Conservation (phyloP, 352 stramenopile species). For the Pythium pyrilobum region DNA sequence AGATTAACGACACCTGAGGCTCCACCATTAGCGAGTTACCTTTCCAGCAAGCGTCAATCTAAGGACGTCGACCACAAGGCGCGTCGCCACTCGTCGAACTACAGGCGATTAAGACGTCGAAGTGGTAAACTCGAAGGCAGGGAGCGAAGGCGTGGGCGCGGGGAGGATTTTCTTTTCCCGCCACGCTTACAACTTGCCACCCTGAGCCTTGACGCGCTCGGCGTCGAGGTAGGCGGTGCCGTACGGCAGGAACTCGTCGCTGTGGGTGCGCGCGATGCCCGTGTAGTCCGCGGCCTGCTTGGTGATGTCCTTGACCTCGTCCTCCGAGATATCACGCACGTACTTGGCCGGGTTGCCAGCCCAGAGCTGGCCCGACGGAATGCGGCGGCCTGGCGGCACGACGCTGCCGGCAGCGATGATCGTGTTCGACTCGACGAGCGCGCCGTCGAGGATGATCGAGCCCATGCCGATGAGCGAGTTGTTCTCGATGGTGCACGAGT, state of each 20-base stretch:
- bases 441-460: conserved; percentile 90
- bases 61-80: background rate
- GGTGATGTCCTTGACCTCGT: conserved; percentile 87
- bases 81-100: background rate
- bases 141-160: conserved; percentile 4
- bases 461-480: conserved; percentile 96
- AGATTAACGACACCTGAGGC: conserved; percentile 13
- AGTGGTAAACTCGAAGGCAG: background rate
- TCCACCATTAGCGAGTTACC: background rate
- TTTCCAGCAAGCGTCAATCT: conserved; percentile 5
- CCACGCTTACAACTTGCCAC: conserved; percentile 62
- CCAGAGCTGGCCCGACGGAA: conserved; percentile 93
- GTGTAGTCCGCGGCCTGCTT: conserved; percentile 87
- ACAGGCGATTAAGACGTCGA: conserved; percentile 1
- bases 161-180: background rate
- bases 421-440: conserved; percentile 90
- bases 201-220: conserved; percentile 81
- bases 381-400: conserved; percentile 80
- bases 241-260: conserved; percentile 87
- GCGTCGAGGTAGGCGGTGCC: conserved; percentile 86
- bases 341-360: conserved; percentile 96
- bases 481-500: conserved; percentile 96
- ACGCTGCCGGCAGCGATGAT: conserved; percentile 95
- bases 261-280: conserved; percentile 79
- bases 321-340: conserved; percentile 89